Percentiles rank a stretch among this genome's conserved stretches.
These are phyloP conservation scores for Cyclocybe cylindracea DNA, from an alignment of 768 basidiomycete species.

Conservation along the genomic window DNA sequence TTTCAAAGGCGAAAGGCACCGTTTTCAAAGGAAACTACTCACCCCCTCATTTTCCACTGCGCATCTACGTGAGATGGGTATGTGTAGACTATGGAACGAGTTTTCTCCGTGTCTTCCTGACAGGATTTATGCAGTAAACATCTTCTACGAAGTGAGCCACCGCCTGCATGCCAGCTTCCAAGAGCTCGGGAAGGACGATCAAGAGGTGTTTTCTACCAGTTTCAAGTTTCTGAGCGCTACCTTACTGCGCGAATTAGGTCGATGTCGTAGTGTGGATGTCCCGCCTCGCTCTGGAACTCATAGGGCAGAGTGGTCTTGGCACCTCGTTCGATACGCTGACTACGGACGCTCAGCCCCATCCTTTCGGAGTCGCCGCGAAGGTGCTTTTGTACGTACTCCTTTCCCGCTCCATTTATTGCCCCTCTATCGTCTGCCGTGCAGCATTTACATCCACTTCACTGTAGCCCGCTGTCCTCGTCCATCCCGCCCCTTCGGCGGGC, in stretches of 20 bases:
- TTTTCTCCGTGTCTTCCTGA: neutral
- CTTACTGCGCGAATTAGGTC: conserved; percentile 21
- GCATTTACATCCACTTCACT: neutral
- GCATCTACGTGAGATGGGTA: conserved; percentile 38
- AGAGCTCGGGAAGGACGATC: conserved; percentile 26
- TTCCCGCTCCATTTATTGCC: too few species aligned
- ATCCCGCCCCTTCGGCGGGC: conserved; percentile 10
- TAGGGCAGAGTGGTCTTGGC: conserved; percentile 51
- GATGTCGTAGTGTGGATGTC: conserved; percentile 39
- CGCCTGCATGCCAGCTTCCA: conserved; percentile 30
- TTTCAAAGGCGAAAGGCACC: conserved; percentile 38
- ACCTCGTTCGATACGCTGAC: conserved; percentile 42
- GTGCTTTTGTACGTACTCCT: conserved; percentile 25
- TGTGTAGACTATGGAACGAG: neutral
- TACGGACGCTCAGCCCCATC: conserved; percentile 28
- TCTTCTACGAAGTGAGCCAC: conserved; percentile 31
- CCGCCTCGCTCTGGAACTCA: conserved; percentile 48
- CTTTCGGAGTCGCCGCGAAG: conserved; percentile 31
- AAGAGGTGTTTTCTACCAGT: conserved; percentile 21
- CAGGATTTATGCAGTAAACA: conserved; percentile 24
- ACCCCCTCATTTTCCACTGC: conserved; percentile 44
- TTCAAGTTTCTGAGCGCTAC: neutral
- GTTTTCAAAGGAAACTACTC: conserved; percentile 43
- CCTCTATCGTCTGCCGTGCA: neutral
- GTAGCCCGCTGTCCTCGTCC: conserved; percentile 14